Evolutionary conservation across 768 basidiomycete species (phyloP).

Genomic region (Mycena venus): DNA sequence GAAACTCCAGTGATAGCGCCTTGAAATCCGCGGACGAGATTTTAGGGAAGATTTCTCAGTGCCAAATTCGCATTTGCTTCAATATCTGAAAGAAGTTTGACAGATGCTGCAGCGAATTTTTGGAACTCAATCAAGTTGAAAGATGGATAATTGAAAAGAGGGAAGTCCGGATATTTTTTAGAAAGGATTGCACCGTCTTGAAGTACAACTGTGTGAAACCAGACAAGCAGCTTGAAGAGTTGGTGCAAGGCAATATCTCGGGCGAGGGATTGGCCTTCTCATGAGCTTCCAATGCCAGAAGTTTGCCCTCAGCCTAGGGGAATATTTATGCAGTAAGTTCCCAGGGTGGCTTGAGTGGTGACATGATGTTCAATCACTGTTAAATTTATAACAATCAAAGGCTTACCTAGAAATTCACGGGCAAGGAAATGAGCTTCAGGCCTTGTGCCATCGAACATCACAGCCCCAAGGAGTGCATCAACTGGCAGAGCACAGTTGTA

Average conservation of each 20-base stretch:
- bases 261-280: conserved; percentile 11
- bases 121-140: conserved; percentile 3
- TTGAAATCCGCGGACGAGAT: conserved; percentile 6
- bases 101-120: neutral
- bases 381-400: neutral
- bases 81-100: neutral
- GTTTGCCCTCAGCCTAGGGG: conserved; percentile 43
- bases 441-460: conserved; percentile 42
- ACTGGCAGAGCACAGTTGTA: too few relatives aligned
- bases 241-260: conserved; percentile 42
- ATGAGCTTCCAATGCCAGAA: neutral
- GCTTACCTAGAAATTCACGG: conserved; percentile 36
- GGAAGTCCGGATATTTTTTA: neutral
- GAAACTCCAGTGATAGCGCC: neutral
- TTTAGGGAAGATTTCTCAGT: conserved; percentile 4
- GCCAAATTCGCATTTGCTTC: neutral
- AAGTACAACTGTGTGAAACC: conserved; percentile 1
- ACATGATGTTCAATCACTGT: neutral
- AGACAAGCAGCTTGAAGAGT: conserved; percentile 34
- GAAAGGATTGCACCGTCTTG: conserved; percentile 14
- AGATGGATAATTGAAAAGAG: neutral
- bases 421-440: conserved; percentile 32
- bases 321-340: conserved; percentile 36
- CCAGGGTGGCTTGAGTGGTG: conserved; percentile 35
- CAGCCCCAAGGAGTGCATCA: too few relatives aligned